phyloP scores from a whole-genome alignment of 2,329 filamentous ascomycete genomes.

The Curvularia spicifera region DNA sequence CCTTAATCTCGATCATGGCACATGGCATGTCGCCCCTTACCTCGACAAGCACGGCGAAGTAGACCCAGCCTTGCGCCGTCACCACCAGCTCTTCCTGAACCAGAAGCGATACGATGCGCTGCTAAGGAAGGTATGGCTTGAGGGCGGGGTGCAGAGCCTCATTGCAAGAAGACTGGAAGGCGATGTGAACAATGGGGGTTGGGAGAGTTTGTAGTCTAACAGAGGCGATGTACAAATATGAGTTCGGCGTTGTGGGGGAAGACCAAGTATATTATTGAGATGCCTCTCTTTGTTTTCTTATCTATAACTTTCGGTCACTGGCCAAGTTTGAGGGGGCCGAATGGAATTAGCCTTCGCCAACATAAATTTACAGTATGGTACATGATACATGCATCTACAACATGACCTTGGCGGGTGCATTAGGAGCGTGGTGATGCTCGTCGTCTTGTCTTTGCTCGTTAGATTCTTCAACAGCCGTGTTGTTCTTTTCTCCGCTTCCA shows the following conservation, averaged over 20 bases:
- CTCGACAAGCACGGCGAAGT: conserved; percentile 96
- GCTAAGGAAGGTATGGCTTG: conserved; percentile 83
- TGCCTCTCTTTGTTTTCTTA: neutral
- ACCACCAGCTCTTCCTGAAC: conserved; percentile 88
- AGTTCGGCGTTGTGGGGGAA: neutral
- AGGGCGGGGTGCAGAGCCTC: conserved; percentile 83
- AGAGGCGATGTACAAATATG: neutral
- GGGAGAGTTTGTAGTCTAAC: conserved; percentile 70
- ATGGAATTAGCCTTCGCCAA: neutral
- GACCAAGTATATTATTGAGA: neutral
- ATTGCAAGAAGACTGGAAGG: conserved; percentile 91
- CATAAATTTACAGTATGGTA: conserved; percentile 1
- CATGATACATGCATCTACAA: neutral
- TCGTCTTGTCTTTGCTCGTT: neutral
- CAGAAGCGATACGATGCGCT: conserved; percentile 92
- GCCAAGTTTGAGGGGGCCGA: neutral
- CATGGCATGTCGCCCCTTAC: conserved; percentile 87
- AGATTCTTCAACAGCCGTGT: neutral
- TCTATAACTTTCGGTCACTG: neutral
- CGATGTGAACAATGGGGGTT: conserved; percentile 96
- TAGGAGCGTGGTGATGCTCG: neutral
- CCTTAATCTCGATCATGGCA: conserved; percentile 80
- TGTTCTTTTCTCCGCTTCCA: neutral
- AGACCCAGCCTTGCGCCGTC: conserved; percentile 83
- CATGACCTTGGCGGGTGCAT: neutral